Evolutionary conservation across 139 green algal species (phyloP).

Genomic region (Micromonas pusilla): DNA sequence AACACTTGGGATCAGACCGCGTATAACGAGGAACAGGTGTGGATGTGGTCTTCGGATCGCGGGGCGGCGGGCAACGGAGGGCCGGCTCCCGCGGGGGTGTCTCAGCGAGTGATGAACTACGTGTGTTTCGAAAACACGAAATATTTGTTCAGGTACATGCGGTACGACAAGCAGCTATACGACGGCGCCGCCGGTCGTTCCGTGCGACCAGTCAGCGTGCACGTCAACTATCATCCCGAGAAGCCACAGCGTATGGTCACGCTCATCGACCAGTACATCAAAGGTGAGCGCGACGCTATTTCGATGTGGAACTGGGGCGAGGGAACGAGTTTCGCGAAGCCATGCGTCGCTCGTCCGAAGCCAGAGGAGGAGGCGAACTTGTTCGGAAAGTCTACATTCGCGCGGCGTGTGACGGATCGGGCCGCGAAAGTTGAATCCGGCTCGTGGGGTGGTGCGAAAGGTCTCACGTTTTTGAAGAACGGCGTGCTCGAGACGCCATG

Average conservation of each 20-base stretch:
- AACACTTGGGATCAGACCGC: conserved; percentile 46
- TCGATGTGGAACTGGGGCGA: conserved; percentile 23
- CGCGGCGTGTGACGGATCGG: neutral
- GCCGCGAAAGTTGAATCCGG: neutral
- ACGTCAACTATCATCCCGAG: conserved; percentile 79
- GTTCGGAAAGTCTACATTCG: neutral
- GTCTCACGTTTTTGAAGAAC: neutral
- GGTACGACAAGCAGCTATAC: conserved; percentile 16
- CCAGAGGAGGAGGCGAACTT: neutral
- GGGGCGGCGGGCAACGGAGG: neutral
- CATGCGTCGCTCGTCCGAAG: neutral
- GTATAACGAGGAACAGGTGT: conserved; percentile 45
- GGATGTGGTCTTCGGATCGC: neutral
- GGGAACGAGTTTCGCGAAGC: neutral
- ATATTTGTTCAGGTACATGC: conserved; percentile 41
- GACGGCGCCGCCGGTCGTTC: neutral
- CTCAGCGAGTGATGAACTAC: conserved; percentile 39
- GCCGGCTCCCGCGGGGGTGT: conserved; percentile 2
- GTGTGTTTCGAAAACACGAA: conserved; percentile 47
- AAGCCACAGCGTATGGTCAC: conserved; percentile 74
- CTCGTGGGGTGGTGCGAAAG: conserved; percentile 8
- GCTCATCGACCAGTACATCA: conserved; percentile 37
- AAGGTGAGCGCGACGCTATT: conserved; percentile 17
- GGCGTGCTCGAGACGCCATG: conserved; percentile 19
- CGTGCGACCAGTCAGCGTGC: conserved; percentile 35